These are phyloP conservation scores for Lipomyces spencermartinsiae DNA, from an alignment of 805 yeast genomes.

Conservation along the genomic window DNA sequence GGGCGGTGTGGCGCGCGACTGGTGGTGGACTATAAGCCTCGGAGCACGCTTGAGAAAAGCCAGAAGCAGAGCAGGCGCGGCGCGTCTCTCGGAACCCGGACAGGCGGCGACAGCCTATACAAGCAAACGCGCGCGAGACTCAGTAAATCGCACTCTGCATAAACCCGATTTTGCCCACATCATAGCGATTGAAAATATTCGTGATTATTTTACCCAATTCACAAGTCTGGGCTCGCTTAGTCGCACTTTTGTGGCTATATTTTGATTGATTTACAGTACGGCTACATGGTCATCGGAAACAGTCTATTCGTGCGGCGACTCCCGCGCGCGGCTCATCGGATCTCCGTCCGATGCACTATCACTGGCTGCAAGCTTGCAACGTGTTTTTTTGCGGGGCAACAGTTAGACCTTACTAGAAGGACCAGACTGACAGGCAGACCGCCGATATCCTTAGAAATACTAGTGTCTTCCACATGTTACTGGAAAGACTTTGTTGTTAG, in stretches of 20 bases:
- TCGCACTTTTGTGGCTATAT: background rate
- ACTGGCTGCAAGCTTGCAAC: background rate
- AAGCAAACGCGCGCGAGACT: background rate
- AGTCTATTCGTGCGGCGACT: background rate
- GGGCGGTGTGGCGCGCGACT: background rate
- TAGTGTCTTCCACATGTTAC: background rate
- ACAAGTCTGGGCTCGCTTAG: background rate
- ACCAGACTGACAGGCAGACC: background rate
- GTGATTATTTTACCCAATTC: background rate
- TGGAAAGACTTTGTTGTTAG: background rate
- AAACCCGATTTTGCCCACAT: background rate
- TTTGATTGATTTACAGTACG: background rate
- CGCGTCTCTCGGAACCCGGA: background rate
- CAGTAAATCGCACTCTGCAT: background rate
- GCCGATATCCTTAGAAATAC: background rate
- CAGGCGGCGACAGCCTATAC: background rate
- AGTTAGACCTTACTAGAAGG: too few relatives aligned
- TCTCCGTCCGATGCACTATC: background rate
- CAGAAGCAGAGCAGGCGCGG: background rate
- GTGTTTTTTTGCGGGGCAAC: background rate
- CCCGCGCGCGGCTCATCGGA: background rate
- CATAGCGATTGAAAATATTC: background rate
- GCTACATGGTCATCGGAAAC: background rate
- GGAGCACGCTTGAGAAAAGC: background rate
- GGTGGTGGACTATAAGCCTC: background rate